A percentile compares a stretch with the other conserved stretches of the same genome.
Conservation (phyloP, 1,284 basidiomycete genomes). For the Peniophora sp. region DNA sequence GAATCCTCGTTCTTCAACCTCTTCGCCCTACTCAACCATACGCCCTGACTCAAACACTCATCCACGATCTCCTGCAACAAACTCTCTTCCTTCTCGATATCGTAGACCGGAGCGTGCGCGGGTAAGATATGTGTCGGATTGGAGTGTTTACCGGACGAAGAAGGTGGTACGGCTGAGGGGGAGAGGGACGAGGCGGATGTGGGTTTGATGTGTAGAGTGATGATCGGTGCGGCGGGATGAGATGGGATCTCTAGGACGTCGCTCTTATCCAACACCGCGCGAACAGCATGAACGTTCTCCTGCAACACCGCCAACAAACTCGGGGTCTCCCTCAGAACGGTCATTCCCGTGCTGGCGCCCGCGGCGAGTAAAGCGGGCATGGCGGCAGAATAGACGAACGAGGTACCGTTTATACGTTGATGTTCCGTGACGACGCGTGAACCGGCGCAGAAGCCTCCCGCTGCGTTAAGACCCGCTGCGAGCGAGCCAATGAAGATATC, state of each 20-base stretch:
- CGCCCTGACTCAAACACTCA: slow-evolving; percentile 68
- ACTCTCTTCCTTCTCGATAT: slow-evolving; percentile 68
- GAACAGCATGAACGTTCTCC: slow-evolving; percentile 75
- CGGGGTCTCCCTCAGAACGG: slow-evolving; percentile 67
- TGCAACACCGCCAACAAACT: slow-evolving; percentile 70
- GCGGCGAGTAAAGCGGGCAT: slow-evolving; percentile 89
- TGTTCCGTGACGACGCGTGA: slow-evolving; percentile 81
- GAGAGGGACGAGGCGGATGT: slow-evolving; percentile 24
- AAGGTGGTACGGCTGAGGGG: slow-evolving; percentile 18
- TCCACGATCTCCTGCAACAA: slow-evolving; percentile 86
- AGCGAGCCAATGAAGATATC: slow-evolving; percentile 85
- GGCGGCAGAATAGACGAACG: slow-evolving; percentile 95
- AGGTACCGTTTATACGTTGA: slow-evolving; percentile 93
- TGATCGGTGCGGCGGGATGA: slow-evolving; percentile 78
- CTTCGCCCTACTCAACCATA: slow-evolving; percentile 79
- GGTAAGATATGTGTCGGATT: slow-evolving; percentile 36
- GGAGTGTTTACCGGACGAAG: slow-evolving; percentile 24
- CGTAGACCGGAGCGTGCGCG: slow-evolving; percentile 38
- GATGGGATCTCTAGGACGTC: slow-evolving; percentile 82
- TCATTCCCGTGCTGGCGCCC: slow-evolving; percentile 80
- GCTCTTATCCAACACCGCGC: slow-evolving; percentile 70
- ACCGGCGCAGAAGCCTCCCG: slow-evolving; percentile 95
- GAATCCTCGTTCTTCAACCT: slow-evolving; percentile 75
- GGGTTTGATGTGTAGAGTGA: slow-evolving; percentile 71
- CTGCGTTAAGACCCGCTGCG: slow-evolving; percentile 77